Conservation (phyloP, 1,284 basidiomycete genomes). For the Retiboletus fuscus region DNA sequence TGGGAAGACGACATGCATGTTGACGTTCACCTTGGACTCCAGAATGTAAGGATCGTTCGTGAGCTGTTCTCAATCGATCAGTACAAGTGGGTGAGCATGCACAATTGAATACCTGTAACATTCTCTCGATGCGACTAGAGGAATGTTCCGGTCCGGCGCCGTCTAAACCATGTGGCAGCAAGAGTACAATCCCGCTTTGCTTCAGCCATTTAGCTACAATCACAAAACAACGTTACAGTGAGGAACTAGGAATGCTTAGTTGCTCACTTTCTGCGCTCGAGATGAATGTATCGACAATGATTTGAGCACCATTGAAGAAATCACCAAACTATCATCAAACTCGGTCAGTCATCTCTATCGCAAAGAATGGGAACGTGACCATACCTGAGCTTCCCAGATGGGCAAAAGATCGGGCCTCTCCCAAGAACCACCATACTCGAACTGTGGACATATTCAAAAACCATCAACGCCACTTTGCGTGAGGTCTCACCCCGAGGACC, state of each 20-base stretch:
- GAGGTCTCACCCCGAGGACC: conserved; percentile 76
- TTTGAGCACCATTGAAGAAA: conserved; percentile 91
- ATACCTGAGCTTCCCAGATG: conserved; percentile 91
- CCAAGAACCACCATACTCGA: conserved; percentile 91
- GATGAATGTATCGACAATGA: conserved; percentile 90
- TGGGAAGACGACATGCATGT: conserved; percentile 87
- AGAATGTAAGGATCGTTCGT: conserved; percentile 73
- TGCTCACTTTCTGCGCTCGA: conserved; percentile 82
- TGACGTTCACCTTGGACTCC: conserved; percentile 63
- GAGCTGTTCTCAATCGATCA: conserved; percentile 56
- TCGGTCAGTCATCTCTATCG: conserved; percentile 5
- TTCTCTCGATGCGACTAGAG: conserved; percentile 85
- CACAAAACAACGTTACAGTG: neutral
- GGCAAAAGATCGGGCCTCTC: conserved; percentile 82
- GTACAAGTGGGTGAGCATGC: neutral
- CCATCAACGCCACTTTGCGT: neutral
- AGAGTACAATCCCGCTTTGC: conserved; percentile 89
- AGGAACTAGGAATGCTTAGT: neutral
- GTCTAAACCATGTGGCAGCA: conserved; percentile 88
- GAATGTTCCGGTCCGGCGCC: conserved; percentile 94
- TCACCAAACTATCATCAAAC: conserved; percentile 75
- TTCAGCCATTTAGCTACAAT: conserved; percentile 91
- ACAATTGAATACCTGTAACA: conserved; percentile 73
- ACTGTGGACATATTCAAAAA: conserved; percentile 56
- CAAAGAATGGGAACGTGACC: neutral